Evolutionary conservation across 2,329 filamentous ascomycete species (phyloP).

Genomic region (Alternaria brassicae): DNA sequence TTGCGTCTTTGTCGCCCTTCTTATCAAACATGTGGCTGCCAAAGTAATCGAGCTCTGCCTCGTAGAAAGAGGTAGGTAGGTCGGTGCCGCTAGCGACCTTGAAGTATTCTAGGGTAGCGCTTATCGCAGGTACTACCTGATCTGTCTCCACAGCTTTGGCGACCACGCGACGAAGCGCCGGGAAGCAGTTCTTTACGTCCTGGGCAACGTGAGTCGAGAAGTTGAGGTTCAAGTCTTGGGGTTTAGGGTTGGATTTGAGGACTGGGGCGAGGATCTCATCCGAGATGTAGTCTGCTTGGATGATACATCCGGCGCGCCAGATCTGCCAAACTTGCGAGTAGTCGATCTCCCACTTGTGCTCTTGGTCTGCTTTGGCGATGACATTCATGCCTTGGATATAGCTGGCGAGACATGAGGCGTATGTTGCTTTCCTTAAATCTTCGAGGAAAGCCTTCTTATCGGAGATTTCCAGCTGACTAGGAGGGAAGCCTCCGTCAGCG

Average conservation of each 20-base stretch:
- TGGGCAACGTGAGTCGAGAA: constrained; percentile 55
- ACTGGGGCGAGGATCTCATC: constrained; percentile 62
- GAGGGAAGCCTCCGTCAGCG: constrained; percentile 52
- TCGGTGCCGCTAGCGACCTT: constrained; percentile 68
- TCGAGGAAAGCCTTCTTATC: constrained; percentile 60
- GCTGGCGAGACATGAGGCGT: constrained; percentile 66
- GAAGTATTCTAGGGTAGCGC: constrained; percentile 69
- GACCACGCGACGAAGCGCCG: constrained; percentile 63
- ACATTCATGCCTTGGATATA: constrained; percentile 72
- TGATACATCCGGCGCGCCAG: constrained; percentile 75
- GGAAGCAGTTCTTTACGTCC: constrained; percentile 62
- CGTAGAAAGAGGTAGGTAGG: constrained; percentile 72
- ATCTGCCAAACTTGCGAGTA: constrained; percentile 63
- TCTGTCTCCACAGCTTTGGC: constrained; percentile 63
- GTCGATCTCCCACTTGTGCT: constrained; percentile 66
- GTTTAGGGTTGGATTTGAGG: constrained; percentile 42
- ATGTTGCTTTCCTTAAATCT: constrained; percentile 66
- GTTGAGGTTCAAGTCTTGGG: constrained; percentile 58
- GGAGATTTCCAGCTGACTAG: constrained; percentile 42
- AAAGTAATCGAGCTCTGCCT: constrained; percentile 75
- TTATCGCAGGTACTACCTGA: constrained; percentile 66
- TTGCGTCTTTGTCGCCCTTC: constrained; percentile 59
- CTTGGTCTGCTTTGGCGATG: constrained; percentile 64
- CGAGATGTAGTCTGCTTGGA: constrained; percentile 70
- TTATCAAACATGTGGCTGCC: constrained; percentile 71